phyloP scores from a whole-genome alignment of 352 stramenopile genomes.

The Thalassiosira exigua region DNA sequence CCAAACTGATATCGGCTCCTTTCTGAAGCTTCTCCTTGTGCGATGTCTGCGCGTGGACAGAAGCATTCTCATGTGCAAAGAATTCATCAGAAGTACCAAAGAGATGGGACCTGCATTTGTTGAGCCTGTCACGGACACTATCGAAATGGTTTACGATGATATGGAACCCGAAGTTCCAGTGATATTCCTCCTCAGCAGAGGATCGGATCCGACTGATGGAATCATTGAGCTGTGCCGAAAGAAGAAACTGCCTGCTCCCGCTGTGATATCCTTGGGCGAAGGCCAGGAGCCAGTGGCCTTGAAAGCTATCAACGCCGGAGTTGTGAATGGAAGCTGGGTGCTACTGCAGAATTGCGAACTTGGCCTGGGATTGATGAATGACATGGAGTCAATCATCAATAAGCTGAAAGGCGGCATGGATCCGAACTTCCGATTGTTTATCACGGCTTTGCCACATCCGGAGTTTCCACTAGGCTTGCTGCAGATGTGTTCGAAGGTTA shows the following conservation, averaged over 20 bases:
- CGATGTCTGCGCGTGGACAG: slow-evolving; percentile 96
- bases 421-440: slow-evolving; percentile 95
- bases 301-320: slow-evolving; percentile 95
- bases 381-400: slow-evolving; percentile 97
- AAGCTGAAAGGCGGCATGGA: slow-evolving; percentile 96
- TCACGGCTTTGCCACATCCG: slow-evolving; percentile 95
- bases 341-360: slow-evolving; percentile 98
- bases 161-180: slow-evolving; percentile 95
- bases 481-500: slow-evolving; percentile 99
- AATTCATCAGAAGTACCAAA: slow-evolving; percentile 96
- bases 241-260: slow-evolving; percentile 94
- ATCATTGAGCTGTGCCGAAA: slow-evolving; percentile 97
- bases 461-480: slow-evolving; percentile 96
- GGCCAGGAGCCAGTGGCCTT: slow-evolving; percentile 97
- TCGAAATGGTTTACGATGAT: slow-evolving; percentile 97
- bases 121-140: slow-evolving; percentile 98
- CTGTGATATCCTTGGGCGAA: slow-evolving; percentile 97
- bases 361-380: slow-evolving; percentile 96
- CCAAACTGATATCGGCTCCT: slow-evolving; percentile 93
- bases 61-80: slow-evolving; percentile 96
- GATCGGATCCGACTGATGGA: slow-evolving; percentile 96
- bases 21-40: slow-evolving; percentile 96
- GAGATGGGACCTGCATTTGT: slow-evolving; percentile 97
- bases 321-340: slow-evolving; percentile 97
- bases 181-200: slow-evolving; percentile 97